Evolutionary conservation across 2,329 filamentous ascomycete genomes (phyloP).

Genomic region (Claviceps fusiformis): DNA sequence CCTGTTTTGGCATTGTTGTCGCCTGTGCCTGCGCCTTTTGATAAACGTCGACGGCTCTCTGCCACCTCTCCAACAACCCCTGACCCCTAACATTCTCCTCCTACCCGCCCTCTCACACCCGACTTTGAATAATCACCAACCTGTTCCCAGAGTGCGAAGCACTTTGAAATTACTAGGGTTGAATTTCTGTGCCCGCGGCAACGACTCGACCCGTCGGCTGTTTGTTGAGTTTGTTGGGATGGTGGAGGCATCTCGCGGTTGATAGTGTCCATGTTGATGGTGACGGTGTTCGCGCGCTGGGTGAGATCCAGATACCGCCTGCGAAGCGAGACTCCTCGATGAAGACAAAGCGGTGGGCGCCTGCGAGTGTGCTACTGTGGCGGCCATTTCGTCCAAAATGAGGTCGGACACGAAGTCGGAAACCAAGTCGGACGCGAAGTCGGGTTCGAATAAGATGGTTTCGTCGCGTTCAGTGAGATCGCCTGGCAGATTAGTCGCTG

Average conservation of each 20-base stretch:
- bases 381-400: conserved; percentile 13
- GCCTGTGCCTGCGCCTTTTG: not conserved
- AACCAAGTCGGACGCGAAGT: not conserved
- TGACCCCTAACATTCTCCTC: no score
- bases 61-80: not conserved
- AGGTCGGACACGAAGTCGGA: not conserved
- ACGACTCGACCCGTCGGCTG: conserved; percentile 6
- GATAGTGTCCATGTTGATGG: not conserved
- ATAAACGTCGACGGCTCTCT: not conserved
- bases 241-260: not conserved
- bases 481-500: not conserved
- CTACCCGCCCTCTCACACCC: not conserved
- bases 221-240: not conserved
- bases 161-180: conserved; percentile 49
- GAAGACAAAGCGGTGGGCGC: conserved; percentile 9
- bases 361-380: conserved; percentile 20
- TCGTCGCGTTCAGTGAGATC: not conserved
- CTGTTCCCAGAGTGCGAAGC: conserved; percentile 64
- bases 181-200: conserved; percentile 17
- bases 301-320: conserved; percentile 6
- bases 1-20: not conserved
- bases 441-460: not conserved
- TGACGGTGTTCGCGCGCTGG: not conserved
- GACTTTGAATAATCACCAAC: conserved; percentile 20
- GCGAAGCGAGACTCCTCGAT: conserved; percentile 7